Percentiles rank a stretch among this genome's conserved stretches.
Conservation (phyloP, 169 alveolate species). For the Fabrea salina region DNA sequence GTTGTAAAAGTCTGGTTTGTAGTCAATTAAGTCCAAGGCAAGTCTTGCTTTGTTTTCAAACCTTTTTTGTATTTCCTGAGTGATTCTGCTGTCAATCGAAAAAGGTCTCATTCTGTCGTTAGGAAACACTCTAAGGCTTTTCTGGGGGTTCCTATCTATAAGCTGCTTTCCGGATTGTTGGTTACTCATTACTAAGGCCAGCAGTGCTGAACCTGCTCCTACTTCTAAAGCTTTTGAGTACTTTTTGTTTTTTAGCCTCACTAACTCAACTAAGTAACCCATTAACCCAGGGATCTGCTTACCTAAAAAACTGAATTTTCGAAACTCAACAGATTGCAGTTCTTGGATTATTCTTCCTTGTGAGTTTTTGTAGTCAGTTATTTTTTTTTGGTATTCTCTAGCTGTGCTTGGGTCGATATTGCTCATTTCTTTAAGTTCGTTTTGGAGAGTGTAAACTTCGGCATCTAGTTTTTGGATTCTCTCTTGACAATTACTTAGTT, state of each 20-base stretch:
- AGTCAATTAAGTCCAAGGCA: slow-evolving; percentile 46
- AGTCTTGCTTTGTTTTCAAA: background rate
- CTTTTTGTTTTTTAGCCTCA: slow-evolving; percentile 63
- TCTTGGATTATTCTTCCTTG: no score
- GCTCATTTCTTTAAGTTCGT: no score
- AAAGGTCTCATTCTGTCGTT: background rate
- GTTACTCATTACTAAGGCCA: slow-evolving; percentile 35
- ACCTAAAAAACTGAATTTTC: no score
- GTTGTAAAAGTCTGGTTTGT: slow-evolving; percentile 57
- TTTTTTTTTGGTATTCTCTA: no score
- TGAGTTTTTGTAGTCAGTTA: no score
- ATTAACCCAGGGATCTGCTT: no score
- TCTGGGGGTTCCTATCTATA: background rate
- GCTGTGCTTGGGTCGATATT: no score
- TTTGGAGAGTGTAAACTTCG: no score
- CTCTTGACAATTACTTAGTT: no score
- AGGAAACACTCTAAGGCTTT: background rate
- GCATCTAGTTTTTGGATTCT: no score
- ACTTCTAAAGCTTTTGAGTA: slow-evolving; percentile 82
- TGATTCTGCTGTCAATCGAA: background rate
- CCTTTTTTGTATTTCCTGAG: background rate
- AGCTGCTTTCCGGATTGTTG: background rate
- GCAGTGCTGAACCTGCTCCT: slow-evolving; percentile 74
- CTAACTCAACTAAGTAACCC: no score
- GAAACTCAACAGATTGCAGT: no score